These are phyloP conservation scores for Talaromyces adpressus DNA, from an alignment of 495 filamentous ascomycete genomes.

Conservation along the genomic window DNA sequence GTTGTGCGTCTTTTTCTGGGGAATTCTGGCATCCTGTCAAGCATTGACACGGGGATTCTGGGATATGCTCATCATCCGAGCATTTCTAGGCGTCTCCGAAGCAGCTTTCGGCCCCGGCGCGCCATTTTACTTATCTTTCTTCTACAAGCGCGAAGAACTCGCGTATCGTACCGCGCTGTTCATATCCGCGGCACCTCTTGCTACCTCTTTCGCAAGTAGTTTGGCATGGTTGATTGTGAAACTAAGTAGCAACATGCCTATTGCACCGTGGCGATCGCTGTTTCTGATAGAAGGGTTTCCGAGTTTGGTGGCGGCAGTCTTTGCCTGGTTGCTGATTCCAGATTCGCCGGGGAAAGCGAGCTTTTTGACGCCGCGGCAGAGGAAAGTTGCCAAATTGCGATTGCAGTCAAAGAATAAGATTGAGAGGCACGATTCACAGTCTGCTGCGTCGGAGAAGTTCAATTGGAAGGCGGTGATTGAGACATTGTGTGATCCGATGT, in stretches of 20 bases:
- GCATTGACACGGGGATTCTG: slow-evolving; percentile 51
- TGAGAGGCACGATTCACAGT: slow-evolving; percentile 14
- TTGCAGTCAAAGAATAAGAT: slow-evolving; percentile 32
- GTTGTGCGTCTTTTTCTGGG: slow-evolving; percentile 40
- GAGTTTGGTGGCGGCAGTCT: slow-evolving; percentile 49
- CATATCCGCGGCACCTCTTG: slow-evolving; percentile 56
- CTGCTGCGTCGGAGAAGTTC: slow-evolving; percentile 18
- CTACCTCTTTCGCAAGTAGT: slow-evolving; percentile 62
- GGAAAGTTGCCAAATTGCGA: slow-evolving; percentile 40
- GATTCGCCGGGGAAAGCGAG: slow-evolving; percentile 45
- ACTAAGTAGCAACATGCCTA: slow-evolving; percentile 37
- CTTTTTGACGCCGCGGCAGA: slow-evolving; percentile 41
- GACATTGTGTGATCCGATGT: slow-evolving; percentile 54
- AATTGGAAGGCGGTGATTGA: slow-evolving; percentile 46
- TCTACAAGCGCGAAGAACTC: slow-evolving; percentile 55
- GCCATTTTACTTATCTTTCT: slow-evolving; percentile 56
- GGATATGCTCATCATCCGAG: slow-evolving; percentile 35
- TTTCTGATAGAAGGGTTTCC: slow-evolving; percentile 59
- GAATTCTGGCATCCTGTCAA: slow-evolving; percentile 65
- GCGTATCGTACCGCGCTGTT: slow-evolving; percentile 54
- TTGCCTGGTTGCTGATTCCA: slow-evolving; percentile 45
- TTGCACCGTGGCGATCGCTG: slow-evolving; percentile 53
- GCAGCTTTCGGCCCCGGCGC: slow-evolving; percentile 57
- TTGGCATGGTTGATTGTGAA: slow-evolving; percentile 53
- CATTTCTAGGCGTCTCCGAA: slow-evolving; percentile 51